Evolutionary conservation across 768 basidiomycete genomes (phyloP), one percentile per base, ranked within the genome.

Genomic region (Phylloporus sp.): DNA sequence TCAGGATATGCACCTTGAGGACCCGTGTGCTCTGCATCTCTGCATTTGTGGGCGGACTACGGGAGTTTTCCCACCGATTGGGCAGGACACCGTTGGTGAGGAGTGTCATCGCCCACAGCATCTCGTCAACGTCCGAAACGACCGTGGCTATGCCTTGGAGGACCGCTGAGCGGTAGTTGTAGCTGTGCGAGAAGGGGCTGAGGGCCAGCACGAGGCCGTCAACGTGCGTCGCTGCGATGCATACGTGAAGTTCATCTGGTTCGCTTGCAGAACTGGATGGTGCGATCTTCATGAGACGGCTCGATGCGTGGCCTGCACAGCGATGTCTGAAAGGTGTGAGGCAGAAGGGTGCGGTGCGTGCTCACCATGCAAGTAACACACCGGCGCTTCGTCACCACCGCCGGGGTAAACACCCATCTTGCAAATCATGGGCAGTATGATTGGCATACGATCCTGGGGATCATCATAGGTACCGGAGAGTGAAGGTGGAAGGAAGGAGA

Each of bases 391-490:
- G 12, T 62, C 55, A 2, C 12, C 18, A 5, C 23, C 36, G 22
- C 44, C 24, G 4, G 57, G 53, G 38, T 64, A 65, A n/a, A 57
- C 34, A 1, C 53, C 63, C 1, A 65, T 42, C 45, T 65, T 59
- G 4, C 62, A 63, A 9, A 64, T 62, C 62, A 64, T 65, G 16
- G 63, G 62, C 18, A 65, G 29, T 50, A 65, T 64, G 36, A 52
- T 44, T 27, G 62, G 63, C 15, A 50, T 48, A 15, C 55, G 53
- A 5, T 59, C 51, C 3, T 31, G n/a, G 6, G 47, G 50, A 23
- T 57, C 52, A 3, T 55, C 57, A 22, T 54, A 54, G 27, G 44
- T 29, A 1, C 54, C 52, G 15, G 59, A 52, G 3, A 44, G 27
- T n/a, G 63, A 47, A 6, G 55, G 55, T 22, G 62, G 58, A 42